Evolutionary conservation across 495 filamentous ascomycete species (phyloP), one percentile per base, ranked within the genome.

Genomic region (Paragyromitra xinjiangensis): DNA sequence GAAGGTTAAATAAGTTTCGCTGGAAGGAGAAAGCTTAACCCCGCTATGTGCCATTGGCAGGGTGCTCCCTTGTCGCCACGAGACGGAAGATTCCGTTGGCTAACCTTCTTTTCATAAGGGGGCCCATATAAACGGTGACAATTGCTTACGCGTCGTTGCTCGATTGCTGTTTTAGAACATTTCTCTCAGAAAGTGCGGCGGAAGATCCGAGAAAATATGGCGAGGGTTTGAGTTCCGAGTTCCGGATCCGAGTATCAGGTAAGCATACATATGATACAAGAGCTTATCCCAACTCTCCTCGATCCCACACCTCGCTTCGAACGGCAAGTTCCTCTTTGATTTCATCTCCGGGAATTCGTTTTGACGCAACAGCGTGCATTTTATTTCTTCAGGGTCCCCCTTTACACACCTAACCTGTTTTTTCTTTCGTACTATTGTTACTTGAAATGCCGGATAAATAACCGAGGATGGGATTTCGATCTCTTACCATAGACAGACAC

Each of bases 1-100:
- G 39, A 66, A 77, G 74, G 69, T 77, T 77, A 73, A 63, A 63
- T 63, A 63, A 72, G 71, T 59, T 50, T 73, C 42, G 71, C 71
- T 73, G 62, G 71, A 73, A 77, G 62, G 74, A 73, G 74, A 66
- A 77, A 73, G 69, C 69, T 77, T 77, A 73, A 73, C 74, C 74
- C 71, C 68, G 68, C 68, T 76, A 59, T 75, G 73, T 65, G 61
- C 37, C 51, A 11, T 65, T 65, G 61, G 64, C 70, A 64, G 59
- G 50, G 69, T 58, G 51, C 12, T 48, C 55, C 73, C 73, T 59
- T 76, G 73, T 72, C 58, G 73, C 73, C 73, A 76, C 73, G 68
- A 73, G 73, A 22, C 39, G 73, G 68, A 37, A 64, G 19, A 6
- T 69, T 63, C 65, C 55, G 73, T 26, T 75, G 22, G 34, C 65